phyloP scores from a whole-genome alignment of 2,329 filamentous ascomycete species.

The Botryosphaeria agaves region DNA sequence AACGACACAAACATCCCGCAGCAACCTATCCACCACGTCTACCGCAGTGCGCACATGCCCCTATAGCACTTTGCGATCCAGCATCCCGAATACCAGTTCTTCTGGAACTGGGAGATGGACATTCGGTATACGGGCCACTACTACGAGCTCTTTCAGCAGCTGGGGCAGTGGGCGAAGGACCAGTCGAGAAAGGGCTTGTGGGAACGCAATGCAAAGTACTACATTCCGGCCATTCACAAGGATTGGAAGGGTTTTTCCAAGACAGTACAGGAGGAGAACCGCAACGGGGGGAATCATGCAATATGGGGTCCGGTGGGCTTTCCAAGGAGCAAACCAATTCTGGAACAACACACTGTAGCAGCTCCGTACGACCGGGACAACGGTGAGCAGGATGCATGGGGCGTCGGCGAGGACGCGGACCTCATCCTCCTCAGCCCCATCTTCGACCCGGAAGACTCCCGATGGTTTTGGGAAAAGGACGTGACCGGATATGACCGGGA shows the following conservation, averaged over 20 bases:
- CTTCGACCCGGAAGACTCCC: slow-evolving; percentile 76
- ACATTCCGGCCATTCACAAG: slow-evolving; percentile 53
- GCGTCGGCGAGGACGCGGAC: slow-evolving; percentile 78
- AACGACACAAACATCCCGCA: too few species aligned
- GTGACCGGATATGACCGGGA: too few species aligned
- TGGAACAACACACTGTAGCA: too few species aligned
- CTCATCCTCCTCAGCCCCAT: slow-evolving; percentile 84
- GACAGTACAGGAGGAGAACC: too few species aligned
- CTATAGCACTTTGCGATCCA: slow-evolving; percentile 83
- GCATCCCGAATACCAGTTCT: slow-evolving; percentile 78
- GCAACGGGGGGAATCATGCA: too few species aligned
- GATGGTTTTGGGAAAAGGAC: too few species aligned
- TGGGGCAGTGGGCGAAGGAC: slow-evolving; percentile 46
- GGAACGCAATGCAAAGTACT: slow-evolving; percentile 64
- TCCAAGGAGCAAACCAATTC: too few species aligned
- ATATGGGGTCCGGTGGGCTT: too few species aligned
- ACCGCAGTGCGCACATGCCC: slow-evolving; percentile 74
- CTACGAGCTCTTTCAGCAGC: slow-evolving; percentile 57
- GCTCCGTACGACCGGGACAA: too few species aligned
- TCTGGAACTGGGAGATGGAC: slow-evolving; percentile 96
- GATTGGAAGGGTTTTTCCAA: slow-evolving; percentile 62
- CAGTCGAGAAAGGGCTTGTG: slow-evolving; percentile 58
- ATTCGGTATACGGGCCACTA: slow-evolving; percentile 80
- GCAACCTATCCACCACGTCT: slow-evolving; percentile 52
- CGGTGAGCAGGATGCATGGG: too few species aligned